phyloP scores from a whole-genome alignment of 306 rosid species.

The Abrus pulchellus region DNA sequence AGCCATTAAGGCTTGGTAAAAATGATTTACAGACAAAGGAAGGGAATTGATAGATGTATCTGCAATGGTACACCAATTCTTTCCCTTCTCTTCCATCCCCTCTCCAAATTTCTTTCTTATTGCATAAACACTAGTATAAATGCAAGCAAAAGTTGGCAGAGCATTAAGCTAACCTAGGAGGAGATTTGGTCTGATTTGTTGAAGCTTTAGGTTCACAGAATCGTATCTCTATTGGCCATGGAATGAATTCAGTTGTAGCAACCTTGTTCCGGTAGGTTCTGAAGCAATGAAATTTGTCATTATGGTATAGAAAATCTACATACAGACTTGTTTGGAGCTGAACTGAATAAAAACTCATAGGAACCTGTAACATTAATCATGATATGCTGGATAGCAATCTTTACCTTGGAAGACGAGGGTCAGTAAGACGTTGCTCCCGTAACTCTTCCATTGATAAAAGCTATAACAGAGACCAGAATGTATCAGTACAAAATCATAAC shows the following conservation, averaged over 20 bases:
- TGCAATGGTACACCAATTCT: constrained; percentile 29
- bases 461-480: constrained; percentile 54
- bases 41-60: constrained; percentile 29
- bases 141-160: constrained; percentile 42
- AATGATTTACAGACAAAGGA: constrained; percentile 20
- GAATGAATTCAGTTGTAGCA: constrained; percentile 70
- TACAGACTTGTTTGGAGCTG: constrained; percentile 11
- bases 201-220: constrained; percentile 83
- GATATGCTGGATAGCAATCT: constrained; percentile 19
- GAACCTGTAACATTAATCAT: constrained; percentile 8
- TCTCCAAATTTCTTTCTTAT: constrained; percentile 21
- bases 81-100: constrained; percentile 14
- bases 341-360: constrained; percentile 24
- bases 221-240: constrained; percentile 98
- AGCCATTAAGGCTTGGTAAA: background rate
- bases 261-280: constrained; percentile 94
- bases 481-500: constrained; percentile 22
- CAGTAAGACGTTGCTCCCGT: constrained; percentile 78
- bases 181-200: constrained; percentile 86
- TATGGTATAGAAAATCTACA: constrained; percentile 38
- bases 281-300: constrained; percentile 48
- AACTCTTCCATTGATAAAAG: constrained; percentile 90
- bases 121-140: constrained; percentile 27
- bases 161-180: constrained; percentile 75
- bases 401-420: constrained; percentile 91